Percentiles rank a stretch among this genome's conserved stretches.
These are phyloP conservation scores for Leishmania aethiopica DNA, from an alignment of 208 protist species.

Conservation along the genomic window DNA sequence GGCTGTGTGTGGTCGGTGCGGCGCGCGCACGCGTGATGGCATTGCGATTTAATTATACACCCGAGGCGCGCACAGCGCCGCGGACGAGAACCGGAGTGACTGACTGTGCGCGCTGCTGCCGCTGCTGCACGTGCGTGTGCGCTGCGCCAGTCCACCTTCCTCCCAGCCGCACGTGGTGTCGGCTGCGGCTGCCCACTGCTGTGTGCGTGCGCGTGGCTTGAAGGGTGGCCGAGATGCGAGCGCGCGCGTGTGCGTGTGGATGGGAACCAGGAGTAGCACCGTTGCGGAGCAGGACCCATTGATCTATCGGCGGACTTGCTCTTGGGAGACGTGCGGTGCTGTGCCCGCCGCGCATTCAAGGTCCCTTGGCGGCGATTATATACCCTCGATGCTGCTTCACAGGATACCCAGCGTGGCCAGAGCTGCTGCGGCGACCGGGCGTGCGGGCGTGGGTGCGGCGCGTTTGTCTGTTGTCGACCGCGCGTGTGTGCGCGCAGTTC, in stretches of 20 bases:
- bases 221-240: constrained; percentile 7
- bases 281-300: constrained; percentile 28
- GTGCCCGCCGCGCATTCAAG: constrained; percentile 3
- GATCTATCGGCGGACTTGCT: constrained; percentile 24
- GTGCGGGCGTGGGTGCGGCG: no score
- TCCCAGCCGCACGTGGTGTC: constrained; percentile 9
- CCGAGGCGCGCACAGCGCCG: constrained; percentile 11
- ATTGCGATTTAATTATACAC: constrained; percentile 16
- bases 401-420: no score
- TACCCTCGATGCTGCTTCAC: background rate
- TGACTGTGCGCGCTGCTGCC: constrained; percentile 1
- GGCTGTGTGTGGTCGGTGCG: background rate
- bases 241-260: background rate
- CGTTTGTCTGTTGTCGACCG: no score
- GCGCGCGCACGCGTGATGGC: constrained; percentile 7
- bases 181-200: constrained; percentile 4
- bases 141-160: constrained; percentile 7
- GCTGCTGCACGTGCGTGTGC: background rate
- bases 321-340: background rate
- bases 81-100: background rate
- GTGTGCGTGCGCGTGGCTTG: constrained; percentile 11
- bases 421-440: no score
- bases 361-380: constrained; percentile 6
- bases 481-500: no score
- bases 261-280: constrained; percentile 30